Conservation (phyloP, 805 yeast species). For the Jamesozyma lodderae region DNA sequence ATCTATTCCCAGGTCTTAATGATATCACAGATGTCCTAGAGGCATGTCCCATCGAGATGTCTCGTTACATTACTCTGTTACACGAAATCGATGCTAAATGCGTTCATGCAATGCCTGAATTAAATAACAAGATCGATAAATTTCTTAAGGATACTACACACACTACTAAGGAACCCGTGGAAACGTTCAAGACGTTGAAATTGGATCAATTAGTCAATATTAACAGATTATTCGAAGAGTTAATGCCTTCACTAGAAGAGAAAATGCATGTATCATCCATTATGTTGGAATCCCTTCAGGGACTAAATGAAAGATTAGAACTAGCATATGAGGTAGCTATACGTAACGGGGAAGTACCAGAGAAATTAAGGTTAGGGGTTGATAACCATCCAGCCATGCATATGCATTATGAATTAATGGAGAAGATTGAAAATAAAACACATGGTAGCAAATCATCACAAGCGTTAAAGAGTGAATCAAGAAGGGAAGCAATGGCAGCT, state of each 20-base stretch:
- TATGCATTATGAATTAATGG: conserved; percentile 30
- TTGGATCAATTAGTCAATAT: conserved; percentile 27
- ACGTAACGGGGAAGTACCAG: conserved; percentile 69
- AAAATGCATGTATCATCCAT: conserved; percentile 95
- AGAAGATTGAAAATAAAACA: conserved; percentile 21
- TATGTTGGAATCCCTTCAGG: conserved; percentile 68
- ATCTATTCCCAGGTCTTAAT: conserved; percentile 74
- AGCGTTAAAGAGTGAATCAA: conserved; percentile 68
- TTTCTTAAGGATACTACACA: conserved; percentile 10
- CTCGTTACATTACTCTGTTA: conserved; percentile 75
- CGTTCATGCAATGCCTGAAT: conserved; percentile 59
- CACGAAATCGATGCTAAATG: conserved; percentile 95
- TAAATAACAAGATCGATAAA: conserved; percentile 35
- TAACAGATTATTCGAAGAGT: conserved; percentile 43
- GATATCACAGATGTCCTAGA: conserved; percentile 87
- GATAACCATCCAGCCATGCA: conserved; percentile 84
- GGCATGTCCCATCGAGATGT: conserved; percentile 76
- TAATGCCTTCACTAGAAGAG: conserved; percentile 89
- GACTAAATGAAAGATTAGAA: conserved; percentile 65
- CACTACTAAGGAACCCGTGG: not conserved
- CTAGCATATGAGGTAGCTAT: conserved; percentile 70
- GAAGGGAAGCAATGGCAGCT: conserved; percentile 91
- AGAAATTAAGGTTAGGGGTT: conserved; percentile 65
- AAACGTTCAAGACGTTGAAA: not conserved
- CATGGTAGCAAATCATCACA: conserved; percentile 45